Evolutionary conservation across 192 early-diverging fungal genomes (phyloP), one percentile per base, ranked within the genome.

Genomic region (Coemansia guatemalensis): DNA sequence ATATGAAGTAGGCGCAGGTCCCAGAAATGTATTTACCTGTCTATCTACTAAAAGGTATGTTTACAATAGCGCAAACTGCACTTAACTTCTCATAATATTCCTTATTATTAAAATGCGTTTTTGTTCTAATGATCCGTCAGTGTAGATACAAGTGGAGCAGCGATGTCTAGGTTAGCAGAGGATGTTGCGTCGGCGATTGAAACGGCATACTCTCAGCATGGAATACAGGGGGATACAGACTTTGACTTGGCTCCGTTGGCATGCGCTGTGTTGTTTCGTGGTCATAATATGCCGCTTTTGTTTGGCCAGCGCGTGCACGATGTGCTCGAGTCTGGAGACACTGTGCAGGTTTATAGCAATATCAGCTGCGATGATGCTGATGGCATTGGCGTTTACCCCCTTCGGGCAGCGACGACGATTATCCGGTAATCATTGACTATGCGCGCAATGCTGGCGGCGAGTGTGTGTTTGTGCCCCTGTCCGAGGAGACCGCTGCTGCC

Each of bases 241-340:
- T 32, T 2, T 51, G 69, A 5, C 9, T 9, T 39, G 35, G 35
- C 9, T 12, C 35, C 35, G 60, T 74, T 55, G 20, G 69, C 74
- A 29, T 82, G 83, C 22, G 74, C 78, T 1, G 82, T 82, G 1
- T 41, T 86, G 41, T 83, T 85, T 57, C 53, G 59, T 35, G 71
- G 64, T 27, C 56, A 56, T 8, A 26, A 39, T 11, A 8, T 14
- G 27, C 82, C 83, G 22, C 59, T 89, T 8, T 48, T 81, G 49
- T 89, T 87, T 66, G 65, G 78, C 22, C 76, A 83, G 61, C 56
- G 58, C 18, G 80, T 87, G 0, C 71, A 66, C 18, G 78, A 83
- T 32, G 85, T 89, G 23, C 71, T 89, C 33, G 64, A 83, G 12
- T 53, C 74, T 6, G 70, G 75, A 39, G 85, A 85, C 50, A 73